Evolutionary conservation across 2,329 filamentous ascomycete genomes (phyloP), one percentile per base, ranked within the genome.

Genomic region (Pyrenophora teres): DNA sequence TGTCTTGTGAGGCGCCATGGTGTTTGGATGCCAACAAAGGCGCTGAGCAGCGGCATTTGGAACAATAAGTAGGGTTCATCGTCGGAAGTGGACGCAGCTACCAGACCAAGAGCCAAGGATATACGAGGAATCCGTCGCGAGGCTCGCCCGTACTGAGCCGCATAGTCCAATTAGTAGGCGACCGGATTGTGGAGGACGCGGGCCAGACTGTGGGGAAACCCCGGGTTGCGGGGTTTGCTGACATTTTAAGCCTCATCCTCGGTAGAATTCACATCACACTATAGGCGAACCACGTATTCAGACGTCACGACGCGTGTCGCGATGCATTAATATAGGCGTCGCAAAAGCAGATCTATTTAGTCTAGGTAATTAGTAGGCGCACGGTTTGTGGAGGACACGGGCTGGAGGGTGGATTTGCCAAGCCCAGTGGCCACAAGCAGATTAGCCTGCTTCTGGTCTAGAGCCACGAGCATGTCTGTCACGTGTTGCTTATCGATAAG

Each of bases 321-420:
- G 15, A 15, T 15, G 15, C 15, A 15, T 15, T 15, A 15, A 15
- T 15, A 15, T 15, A 15, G 15, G 15, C 15, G 15, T 15, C 1
- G 15, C 15, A 15, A 15, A 15, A 15, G 15, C 15, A 15, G 15
- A 15, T 15, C 15, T 15, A 1, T 15, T 1, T 15, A 15, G 1
- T 15, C 15, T 15, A 15, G 15, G 15, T 15, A 56, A 56, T 54
- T 40, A 43, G 35, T 46, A 18, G 16, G 30, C 38, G 33, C 19
- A 32, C 54, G 50, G 50, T 44, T 56, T 56, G 54, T 56, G 50
- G 50, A 50, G 54, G 54, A 35, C 21, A 32, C 47, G 47, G 47
- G 41, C 38, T 15, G 15, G 15, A 15, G 15, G 15, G 15, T 15
- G 15, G 1, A 15, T 15, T 15, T 15, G 15, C 15, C 15, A 15